These are phyloP conservation scores for Phlebiopsis gigantea DNA, from an alignment of 768 basidiomycete species.

Conservation along the genomic window DNA sequence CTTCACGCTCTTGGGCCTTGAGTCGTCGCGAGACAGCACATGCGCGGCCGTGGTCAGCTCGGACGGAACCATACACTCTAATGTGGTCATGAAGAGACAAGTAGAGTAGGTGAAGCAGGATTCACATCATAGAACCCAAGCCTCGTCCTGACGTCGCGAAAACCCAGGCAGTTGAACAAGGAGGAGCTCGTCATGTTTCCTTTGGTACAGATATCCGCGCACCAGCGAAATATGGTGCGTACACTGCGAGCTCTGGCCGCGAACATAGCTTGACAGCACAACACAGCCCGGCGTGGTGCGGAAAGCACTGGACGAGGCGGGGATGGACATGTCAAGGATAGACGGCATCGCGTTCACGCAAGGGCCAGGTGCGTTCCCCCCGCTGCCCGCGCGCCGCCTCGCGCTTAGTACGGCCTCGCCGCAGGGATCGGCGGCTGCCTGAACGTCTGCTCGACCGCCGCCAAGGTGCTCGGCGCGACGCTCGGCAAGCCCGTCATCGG, in stretches of 20 bases:
- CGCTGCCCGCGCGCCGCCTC: too few relatives aligned
- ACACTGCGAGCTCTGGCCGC: slow-evolving; percentile 50
- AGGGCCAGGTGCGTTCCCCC: slow-evolving; percentile 52
- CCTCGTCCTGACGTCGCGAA: slow-evolving; percentile 41
- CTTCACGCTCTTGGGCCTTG: slow-evolving; percentile 71
- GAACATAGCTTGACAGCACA: not conserved
- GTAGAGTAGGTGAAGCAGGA: slow-evolving; percentile 37
- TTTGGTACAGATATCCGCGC: slow-evolving; percentile 67
- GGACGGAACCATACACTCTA: slow-evolving; percentile 64
- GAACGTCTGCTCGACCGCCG: slow-evolving; percentile 69
- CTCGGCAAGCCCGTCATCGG: slow-evolving; percentile 76
- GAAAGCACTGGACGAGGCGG: slow-evolving; percentile 63
- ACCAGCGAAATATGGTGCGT: slow-evolving; percentile 68
- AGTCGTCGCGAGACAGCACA: slow-evolving; percentile 92
- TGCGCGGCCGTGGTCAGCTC: slow-evolving; percentile 85
- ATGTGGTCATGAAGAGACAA: slow-evolving; percentile 84
- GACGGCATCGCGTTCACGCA: slow-evolving; percentile 90
- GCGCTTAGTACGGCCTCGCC: too few relatives aligned
- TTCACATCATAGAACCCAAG: not conserved
- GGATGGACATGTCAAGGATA: slow-evolving; percentile 52
- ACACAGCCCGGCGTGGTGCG: slow-evolving; percentile 70
- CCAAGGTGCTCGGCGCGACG: slow-evolving; percentile 75
- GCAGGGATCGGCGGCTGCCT: slow-evolving; percentile 70
- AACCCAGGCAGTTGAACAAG: too few relatives aligned
- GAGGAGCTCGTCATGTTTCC: slow-evolving; percentile 81